Conservation (phyloP, 768 basidiomycete genomes). For the Steccherinum ochraceum region DNA sequence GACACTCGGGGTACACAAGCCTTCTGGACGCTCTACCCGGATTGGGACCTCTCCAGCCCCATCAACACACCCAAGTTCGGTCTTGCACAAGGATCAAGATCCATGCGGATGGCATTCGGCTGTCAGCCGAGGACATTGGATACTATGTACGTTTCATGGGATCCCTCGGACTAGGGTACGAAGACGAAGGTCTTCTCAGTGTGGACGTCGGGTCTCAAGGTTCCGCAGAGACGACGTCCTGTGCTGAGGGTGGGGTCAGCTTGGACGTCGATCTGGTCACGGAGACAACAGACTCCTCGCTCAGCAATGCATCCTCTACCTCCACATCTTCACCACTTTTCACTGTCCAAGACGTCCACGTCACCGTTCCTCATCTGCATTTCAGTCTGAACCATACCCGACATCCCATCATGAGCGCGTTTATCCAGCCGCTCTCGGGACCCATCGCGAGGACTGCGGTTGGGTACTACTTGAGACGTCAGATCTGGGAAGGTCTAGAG, state of each 20-base stretch:
- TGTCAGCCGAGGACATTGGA: slow-evolving; percentile 15
- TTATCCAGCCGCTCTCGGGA: slow-evolving; percentile 20
- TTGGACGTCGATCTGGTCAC: slow-evolving; percentile 15
- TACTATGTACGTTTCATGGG: slow-evolving; percentile 16
- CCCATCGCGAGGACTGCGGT: slow-evolving; percentile 11
- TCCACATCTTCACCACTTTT: slow-evolving; percentile 11
- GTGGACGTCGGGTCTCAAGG: slow-evolving; percentile 17
- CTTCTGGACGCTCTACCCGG: not conserved
- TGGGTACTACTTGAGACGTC: slow-evolving; percentile 11
- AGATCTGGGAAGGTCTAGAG: slow-evolving; percentile 14
- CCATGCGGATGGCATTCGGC: slow-evolving; percentile 20
- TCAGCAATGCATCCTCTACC: too few species aligned
- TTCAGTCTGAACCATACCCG: slow-evolving; percentile 15
- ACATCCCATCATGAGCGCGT: slow-evolving; percentile 24
- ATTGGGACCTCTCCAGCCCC: too few species aligned
- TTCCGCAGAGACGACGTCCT: slow-evolving; percentile 17
- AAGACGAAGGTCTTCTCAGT: slow-evolving; percentile 22
- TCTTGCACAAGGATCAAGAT: slow-evolving; percentile 9
- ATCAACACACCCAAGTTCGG: too few species aligned
- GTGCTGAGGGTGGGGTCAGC: slow-evolving; percentile 9
- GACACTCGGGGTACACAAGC: not conserved
- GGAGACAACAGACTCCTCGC: not conserved
- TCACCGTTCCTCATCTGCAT: slow-evolving; percentile 16
- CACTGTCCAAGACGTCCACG: slow-evolving; percentile 15
- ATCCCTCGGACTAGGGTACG: slow-evolving; percentile 12